Percentiles rank a stretch among this genome's conserved stretches.
These are phyloP conservation scores for Daedalea quercina DNA, from an alignment of 768 basidiomycete genomes.

Conservation along the genomic window DNA sequence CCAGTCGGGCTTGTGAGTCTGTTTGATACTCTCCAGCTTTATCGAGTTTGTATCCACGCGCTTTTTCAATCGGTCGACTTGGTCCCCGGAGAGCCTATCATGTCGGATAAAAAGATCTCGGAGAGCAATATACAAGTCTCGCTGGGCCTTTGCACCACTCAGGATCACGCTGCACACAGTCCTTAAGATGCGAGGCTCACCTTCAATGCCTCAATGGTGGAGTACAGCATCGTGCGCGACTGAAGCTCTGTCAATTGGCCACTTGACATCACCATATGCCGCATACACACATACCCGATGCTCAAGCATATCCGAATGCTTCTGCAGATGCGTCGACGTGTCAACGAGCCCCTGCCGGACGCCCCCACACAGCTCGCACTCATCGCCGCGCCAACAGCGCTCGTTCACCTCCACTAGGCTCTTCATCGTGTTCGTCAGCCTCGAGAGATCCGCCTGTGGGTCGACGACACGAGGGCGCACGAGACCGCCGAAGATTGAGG, in stretches of 20 bases:
- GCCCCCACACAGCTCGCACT: conserved; percentile 74
- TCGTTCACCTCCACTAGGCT: conserved; percentile 74
- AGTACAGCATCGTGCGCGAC: conserved; percentile 58
- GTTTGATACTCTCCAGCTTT: conserved; percentile 71
- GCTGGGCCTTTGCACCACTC: conserved; percentile 45
- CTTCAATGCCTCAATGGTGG: conserved; percentile 74
- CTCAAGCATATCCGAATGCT: conserved; percentile 70
- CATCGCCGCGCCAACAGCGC: conserved; percentile 78
- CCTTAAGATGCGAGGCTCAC: conserved; percentile 33
- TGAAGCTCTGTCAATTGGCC: conserved; percentile 21
- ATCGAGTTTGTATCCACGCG: conserved; percentile 70
- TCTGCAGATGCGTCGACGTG: conserved; percentile 62
- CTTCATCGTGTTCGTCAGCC: conserved; percentile 76
- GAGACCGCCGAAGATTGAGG: conserved; percentile 14
- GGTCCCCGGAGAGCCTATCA: conserved; percentile 83
- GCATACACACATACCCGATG: conserved; percentile 45
- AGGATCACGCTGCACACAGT: not conserved
- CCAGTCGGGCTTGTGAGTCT: conserved; percentile 75
- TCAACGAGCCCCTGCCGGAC: conserved; percentile 65
- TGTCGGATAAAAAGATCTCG: conserved; percentile 83
- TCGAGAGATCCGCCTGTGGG: conserved; percentile 72
- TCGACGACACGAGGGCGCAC: conserved; percentile 10
- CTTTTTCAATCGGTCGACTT: conserved; percentile 83
- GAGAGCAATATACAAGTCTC: conserved; percentile 82
- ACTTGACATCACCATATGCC: not conserved